Conservation (phyloP, 441 rosid genomes). For the Arabidopsis hybrid region DNA sequence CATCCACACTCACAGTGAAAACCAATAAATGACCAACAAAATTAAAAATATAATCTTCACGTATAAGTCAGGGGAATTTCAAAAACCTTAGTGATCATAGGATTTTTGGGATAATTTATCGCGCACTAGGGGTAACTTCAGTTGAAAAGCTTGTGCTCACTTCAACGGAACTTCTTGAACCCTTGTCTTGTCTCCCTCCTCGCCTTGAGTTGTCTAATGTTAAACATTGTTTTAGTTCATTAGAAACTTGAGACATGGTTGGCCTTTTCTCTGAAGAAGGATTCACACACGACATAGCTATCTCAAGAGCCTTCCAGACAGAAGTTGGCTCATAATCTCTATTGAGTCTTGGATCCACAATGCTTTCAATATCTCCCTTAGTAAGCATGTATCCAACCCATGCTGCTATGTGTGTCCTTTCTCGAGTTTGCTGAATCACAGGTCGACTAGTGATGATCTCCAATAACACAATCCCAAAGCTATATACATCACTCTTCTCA, state of each 20-base stretch:
- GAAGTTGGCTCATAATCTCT: slow-evolving; percentile 18
- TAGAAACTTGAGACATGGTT: slow-evolving; percentile 25
- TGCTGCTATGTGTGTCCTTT: slow-evolving; percentile 35
- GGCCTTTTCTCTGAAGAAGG: slow-evolving; percentile 26
- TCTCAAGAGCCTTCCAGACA: slow-evolving; percentile 20
- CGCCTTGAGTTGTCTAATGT: not conserved
- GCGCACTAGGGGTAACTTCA: not conserved
- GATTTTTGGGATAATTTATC: not conserved
- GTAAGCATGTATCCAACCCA: slow-evolving; percentile 29
- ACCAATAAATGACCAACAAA: not conserved
- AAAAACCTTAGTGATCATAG: not conserved
- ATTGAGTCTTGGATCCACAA: slow-evolving; percentile 20
- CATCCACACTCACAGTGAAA: not conserved
- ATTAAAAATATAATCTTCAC: not conserved
- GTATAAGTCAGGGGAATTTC: not conserved
- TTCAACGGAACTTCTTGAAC: slow-evolving; percentile 19
- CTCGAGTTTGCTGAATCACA: slow-evolving; percentile 33
- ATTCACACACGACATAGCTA: slow-evolving; percentile 30
- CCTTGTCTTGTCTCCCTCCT: not conserved
- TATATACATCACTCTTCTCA: slow-evolving; percentile 48
- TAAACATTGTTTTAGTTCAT: slow-evolving; percentile 6
- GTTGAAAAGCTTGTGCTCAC: slow-evolving; percentile 4
- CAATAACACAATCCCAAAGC: slow-evolving; percentile 45
- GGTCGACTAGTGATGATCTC: slow-evolving; percentile 43
- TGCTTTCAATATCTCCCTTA: slow-evolving; percentile 12